Evolutionary conservation across 2,329 filamentous ascomycete genomes (phyloP).

Genomic region (Apiospora pterosperma): DNA sequence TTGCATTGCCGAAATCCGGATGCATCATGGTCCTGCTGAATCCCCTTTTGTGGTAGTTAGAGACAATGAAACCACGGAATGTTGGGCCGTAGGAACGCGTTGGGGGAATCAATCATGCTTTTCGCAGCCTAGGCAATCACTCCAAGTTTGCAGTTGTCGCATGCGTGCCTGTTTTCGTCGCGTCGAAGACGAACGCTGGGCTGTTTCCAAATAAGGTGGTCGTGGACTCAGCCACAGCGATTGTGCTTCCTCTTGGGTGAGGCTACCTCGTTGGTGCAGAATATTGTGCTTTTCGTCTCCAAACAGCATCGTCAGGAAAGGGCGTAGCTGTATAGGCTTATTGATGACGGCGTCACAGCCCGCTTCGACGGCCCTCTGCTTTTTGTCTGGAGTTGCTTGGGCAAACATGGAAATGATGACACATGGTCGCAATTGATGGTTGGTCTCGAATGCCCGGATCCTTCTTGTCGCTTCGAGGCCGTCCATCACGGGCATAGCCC

Average conservation of each 20-base stretch:
- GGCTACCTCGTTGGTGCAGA: not conserved
- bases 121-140: not conserved
- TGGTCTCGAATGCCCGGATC: not conserved
- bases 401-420: not conserved
- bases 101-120: not conserved
- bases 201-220: not conserved
- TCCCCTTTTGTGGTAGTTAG: too few relatives aligned
- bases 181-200: not conserved
- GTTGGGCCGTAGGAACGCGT: not conserved
- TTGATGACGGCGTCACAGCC: not conserved
- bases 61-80: not conserved
- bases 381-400: rapidly evolving
- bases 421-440: not conserved
- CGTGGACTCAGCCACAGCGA: not conserved
- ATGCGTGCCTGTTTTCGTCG: not conserved
- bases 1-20: not conserved
- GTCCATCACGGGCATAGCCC: not conserved
- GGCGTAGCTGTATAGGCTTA: not conserved
- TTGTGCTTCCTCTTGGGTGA: not conserved
- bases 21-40: not conserved
- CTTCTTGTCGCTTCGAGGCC: not conserved
- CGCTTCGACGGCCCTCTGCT: not conserved
- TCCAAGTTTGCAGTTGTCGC: not conserved
- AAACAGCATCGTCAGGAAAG: not conserved
- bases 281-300: not conserved